Evolutionary conservation across 2,329 filamentous ascomycete species (phyloP), one percentile per base, ranked within the genome.

Genomic region (Sporothrix dimorphospora): DNA sequence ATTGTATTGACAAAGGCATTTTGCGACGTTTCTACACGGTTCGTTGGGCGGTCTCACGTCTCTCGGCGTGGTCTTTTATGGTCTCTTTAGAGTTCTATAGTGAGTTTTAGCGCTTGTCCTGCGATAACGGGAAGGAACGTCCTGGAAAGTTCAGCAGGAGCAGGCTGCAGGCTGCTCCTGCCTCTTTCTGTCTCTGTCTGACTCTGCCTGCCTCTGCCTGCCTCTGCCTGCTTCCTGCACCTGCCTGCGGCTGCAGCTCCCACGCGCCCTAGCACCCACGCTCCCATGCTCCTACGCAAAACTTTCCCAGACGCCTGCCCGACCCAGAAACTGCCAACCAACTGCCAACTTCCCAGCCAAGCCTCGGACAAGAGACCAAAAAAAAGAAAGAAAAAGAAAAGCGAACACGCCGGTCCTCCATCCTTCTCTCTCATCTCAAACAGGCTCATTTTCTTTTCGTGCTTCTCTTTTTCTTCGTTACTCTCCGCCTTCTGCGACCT

Each of bases 301-400:
- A 21, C 47, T 21, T 49, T 49, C 47, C 19, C 6, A 14, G 19
- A n/a, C 19, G 47, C 47, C 47, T n/a, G 47, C 47, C 47, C 24
- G 24, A 27, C 24, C 24, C 59, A 42, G 8, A 38, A 38, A 40
- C n/a, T 42, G 38, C 59, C 59, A 65, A 65, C 59, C 59, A 65
- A 65, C 59, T 65, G 45, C 59, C 59, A 65, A 65, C 59, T 65
- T 45, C 59, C 57, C 59, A 45, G 59, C 59, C 38, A 40, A 27
- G 57, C 57, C 57, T 61, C 57, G 19, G 59, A 63, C 59, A 65
- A 45, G 59, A 19, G n/a, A 16, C 5, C 14, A 65, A 65, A 63
- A 40, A 63, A 38, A 65, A 65, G 19, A 45, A 4, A n/a, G 19
- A 65, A 45, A 38, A 65, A 65, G 59, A 65, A 65, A 8, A 65